Percentiles rank a stretch among this genome's conserved stretches.
phyloP scores from a whole-genome alignment of 2,329 filamentous ascomycete genomes.

The Simplicillium aogashimaense region DNA sequence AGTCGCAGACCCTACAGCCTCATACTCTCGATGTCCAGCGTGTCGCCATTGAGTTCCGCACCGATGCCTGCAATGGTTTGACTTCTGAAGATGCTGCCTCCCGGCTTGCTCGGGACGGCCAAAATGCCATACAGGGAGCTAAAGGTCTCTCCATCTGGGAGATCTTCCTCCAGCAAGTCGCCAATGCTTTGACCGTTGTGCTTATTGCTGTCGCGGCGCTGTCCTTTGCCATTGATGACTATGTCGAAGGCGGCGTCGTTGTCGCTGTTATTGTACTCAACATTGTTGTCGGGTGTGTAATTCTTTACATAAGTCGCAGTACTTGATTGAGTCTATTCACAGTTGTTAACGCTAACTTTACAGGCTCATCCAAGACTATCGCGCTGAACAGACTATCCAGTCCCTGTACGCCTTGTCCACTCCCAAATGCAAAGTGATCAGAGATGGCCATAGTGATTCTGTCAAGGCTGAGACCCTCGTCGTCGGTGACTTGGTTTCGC shows the following conservation, averaged over 20 bases:
- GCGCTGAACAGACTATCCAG: constrained; percentile 53
- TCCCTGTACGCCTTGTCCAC: constrained; percentile 48
- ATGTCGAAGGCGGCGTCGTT: constrained; percentile 53
- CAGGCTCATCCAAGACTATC: constrained; percentile 50
- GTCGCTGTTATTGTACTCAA: constrained; percentile 57
- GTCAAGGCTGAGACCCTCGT: constrained; percentile 50
- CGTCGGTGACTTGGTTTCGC: constrained; percentile 53
- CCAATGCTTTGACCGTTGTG: constrained; percentile 66
- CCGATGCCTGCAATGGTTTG: constrained; percentile 48
- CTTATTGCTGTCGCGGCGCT: constrained; percentile 66
- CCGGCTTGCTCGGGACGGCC: constrained; percentile 56
- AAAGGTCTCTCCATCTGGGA: constrained; percentile 64
- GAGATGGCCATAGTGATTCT: constrained; percentile 38
- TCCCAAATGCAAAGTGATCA: constrained; percentile 49
- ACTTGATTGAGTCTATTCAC: no score
- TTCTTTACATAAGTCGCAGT: background rate
- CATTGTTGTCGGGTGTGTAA: constrained; percentile 51
- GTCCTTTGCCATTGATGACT: constrained; percentile 56
- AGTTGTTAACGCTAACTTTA: no score
- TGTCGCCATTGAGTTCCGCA: constrained; percentile 27
- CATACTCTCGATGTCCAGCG: constrained; percentile 24
- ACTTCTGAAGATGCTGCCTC: constrained; percentile 49
- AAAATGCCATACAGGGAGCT: constrained; percentile 62
- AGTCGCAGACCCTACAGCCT: constrained; percentile 14
- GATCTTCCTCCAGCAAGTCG: constrained; percentile 67